Conservation (phyloP, 345 rosid genomes). For the Pugionium dolabratum region DNA sequence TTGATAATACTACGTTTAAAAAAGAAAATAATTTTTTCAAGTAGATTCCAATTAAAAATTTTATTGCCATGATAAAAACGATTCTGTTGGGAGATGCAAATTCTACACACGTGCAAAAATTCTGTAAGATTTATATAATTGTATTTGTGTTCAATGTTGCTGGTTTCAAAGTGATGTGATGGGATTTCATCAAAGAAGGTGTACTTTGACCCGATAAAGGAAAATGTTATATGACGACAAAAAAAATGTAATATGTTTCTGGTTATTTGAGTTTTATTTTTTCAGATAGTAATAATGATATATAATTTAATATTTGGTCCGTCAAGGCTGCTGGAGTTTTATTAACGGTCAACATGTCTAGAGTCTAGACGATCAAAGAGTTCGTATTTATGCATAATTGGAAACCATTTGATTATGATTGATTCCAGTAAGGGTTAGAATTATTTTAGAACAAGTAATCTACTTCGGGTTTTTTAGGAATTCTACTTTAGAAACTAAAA, state of each 20-base stretch:
- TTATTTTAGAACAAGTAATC: background rate
- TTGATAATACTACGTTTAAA: too few relatives aligned
- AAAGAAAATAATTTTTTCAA: too few relatives aligned
- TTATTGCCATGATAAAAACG: too few relatives aligned
- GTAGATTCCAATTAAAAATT: too few relatives aligned
- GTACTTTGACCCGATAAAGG: conserved; percentile 35
- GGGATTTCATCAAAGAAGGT: conserved; percentile 36
- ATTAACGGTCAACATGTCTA: conserved; percentile 39
- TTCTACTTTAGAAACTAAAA: too few relatives aligned
- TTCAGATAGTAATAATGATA: conserved; percentile 5
- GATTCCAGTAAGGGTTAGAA: background rate
- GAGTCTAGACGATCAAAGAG: conserved; percentile 13
- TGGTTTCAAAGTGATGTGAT: conserved; percentile 20
- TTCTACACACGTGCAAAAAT: conserved; percentile 27
- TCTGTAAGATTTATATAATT: background rate
- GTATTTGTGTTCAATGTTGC: background rate
- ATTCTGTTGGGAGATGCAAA: background rate
- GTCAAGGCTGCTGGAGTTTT: conserved; percentile 36
- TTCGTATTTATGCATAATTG: conserved; percentile 5
- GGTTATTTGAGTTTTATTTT: background rate
- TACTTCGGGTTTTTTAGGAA: too few relatives aligned
- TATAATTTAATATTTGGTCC: conserved; percentile 28
- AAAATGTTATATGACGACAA: background rate
- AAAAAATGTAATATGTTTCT: too few relatives aligned
- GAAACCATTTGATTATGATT: conserved; percentile 12